These are phyloP conservation scores for Plasmodium cynomolgi DNA, from an alignment of 169 alveolate species.

Conservation along the genomic window DNA sequence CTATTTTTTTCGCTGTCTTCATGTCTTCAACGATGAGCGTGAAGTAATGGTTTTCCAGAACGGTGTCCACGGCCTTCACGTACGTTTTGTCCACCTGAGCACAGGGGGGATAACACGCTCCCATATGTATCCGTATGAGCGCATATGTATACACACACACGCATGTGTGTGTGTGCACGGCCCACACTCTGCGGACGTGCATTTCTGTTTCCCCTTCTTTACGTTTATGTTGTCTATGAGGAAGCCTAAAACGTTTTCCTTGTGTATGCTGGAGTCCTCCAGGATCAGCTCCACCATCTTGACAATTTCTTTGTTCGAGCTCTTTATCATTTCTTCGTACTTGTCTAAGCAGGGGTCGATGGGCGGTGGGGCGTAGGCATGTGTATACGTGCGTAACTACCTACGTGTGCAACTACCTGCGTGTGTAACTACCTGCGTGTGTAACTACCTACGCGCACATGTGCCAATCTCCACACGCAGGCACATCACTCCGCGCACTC, in stretches of 20 bases:
- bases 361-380: not conserved
- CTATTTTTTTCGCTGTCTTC: slow-evolving; percentile 69
- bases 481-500: not conserved
- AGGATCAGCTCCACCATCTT: slow-evolving; percentile 58
- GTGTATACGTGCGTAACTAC: not conserved
- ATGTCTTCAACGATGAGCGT: slow-evolving; percentile 68
- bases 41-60: slow-evolving; percentile 60
- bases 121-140: not conserved
- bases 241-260: slow-evolving; percentile 57
- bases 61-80: slow-evolving; percentile 61
- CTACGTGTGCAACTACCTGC: not conserved
- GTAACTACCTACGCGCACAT: not conserved
- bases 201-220: not conserved
- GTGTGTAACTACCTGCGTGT: not conserved
- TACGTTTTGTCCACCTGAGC: slow-evolving; percentile 62
- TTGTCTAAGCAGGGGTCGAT: slow-evolving; percentile 17
- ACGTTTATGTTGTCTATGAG: slow-evolving; percentile 70
- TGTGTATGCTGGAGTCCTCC: slow-evolving; percentile 39
- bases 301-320: slow-evolving; percentile 71
- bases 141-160: not conserved
- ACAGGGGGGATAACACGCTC: not conserved
- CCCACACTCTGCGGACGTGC: not conserved
- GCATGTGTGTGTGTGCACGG: slow-evolving; percentile 18
- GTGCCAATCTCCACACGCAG: not conserved
- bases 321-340: slow-evolving; percentile 66